Percentiles rank a stretch among this genome's conserved stretches.
These are phyloP conservation scores for Pichia pseudocactophila DNA, from an alignment of 805 yeast species.

Conservation along the genomic window DNA sequence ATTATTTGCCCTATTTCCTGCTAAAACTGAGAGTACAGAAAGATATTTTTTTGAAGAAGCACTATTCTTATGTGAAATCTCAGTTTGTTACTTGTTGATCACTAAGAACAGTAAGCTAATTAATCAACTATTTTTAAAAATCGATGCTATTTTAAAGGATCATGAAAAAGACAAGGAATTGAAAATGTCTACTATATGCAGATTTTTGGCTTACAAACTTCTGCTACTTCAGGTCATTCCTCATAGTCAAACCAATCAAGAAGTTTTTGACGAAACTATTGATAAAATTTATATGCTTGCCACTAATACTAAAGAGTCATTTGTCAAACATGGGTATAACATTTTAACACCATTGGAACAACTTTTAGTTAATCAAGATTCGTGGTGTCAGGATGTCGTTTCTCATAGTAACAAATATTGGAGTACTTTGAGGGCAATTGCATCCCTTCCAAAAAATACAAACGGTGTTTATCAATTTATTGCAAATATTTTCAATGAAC, in stretches of 20 bases:
- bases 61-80: slow-evolving; percentile 25
- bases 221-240: slow-evolving; percentile 37
- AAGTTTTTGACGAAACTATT: slow-evolving; percentile 19
- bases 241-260: slow-evolving; percentile 17
- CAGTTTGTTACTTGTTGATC: slow-evolving; percentile 25
- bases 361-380: slow-evolving; percentile 33
- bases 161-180: slow-evolving; percentile 19
- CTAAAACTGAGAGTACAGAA: slow-evolving; percentile 21
- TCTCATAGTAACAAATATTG: slow-evolving; percentile 36
- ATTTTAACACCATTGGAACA: slow-evolving; percentile 42
- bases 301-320: slow-evolving; percentile 30
- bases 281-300: slow-evolving; percentile 18
- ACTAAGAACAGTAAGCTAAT: slow-evolving; percentile 22
- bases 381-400: slow-evolving; percentile 34
- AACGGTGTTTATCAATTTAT: slow-evolving; percentile 39
- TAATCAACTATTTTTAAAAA: slow-evolving; percentile 14
- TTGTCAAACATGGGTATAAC: slow-evolving; percentile 36
- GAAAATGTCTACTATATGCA: slow-evolving; percentile 20
- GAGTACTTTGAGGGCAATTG: slow-evolving; percentile 38
- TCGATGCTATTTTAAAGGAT: slow-evolving; percentile 16
- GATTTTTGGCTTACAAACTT: slow-evolving; percentile 46
- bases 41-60: slow-evolving; percentile 23
- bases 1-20: slow-evolving; percentile 29
- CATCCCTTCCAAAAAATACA: slow-evolving; percentile 35
- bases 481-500: slow-evolving; percentile 29